These are phyloP conservation scores for Fusarium burgessii DNA, from an alignment of 2,329 filamentous ascomycete genomes.

Conservation along the genomic window DNA sequence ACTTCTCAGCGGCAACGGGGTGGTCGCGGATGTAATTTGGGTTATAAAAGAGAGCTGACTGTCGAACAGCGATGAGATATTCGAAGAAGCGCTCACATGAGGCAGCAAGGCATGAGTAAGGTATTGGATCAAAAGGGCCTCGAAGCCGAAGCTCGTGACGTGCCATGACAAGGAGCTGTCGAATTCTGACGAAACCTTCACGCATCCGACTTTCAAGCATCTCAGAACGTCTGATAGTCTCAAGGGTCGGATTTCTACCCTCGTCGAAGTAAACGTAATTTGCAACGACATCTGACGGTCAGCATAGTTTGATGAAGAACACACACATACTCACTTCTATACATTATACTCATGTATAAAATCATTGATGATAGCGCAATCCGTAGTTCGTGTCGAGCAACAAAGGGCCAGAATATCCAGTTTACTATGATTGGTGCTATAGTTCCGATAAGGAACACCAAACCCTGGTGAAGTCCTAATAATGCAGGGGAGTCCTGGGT, in stretches of 20 bases:
- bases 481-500: slow-evolving; percentile 50
- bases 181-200: slow-evolving; percentile 69
- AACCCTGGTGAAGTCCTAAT: slow-evolving; percentile 61
- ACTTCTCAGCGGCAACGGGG: slow-evolving; percentile 60
- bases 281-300: slow-evolving; percentile 59
- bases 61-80: slow-evolving; percentile 67
- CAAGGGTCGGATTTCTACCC: slow-evolving; percentile 62
- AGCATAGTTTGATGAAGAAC: background rate
- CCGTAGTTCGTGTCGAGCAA: slow-evolving; percentile 69
- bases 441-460: slow-evolving; percentile 65
- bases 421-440: slow-evolving; percentile 66
- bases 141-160: slow-evolving; percentile 70
- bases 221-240: slow-evolving; percentile 66
- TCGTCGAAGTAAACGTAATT: slow-evolving; percentile 70
- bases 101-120: slow-evolving; percentile 67
- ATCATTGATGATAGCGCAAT: slow-evolving; percentile 68
- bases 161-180: slow-evolving; percentile 67
- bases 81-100: slow-evolving; percentile 70
- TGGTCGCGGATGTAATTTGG: slow-evolving; percentile 64
- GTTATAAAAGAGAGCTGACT: slow-evolving; percentile 69
- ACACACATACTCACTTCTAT: slow-evolving; percentile 56
- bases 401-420: slow-evolving; percentile 71
- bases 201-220: slow-evolving; percentile 69
- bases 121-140: slow-evolving; percentile 67
- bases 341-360: slow-evolving; percentile 68